Evolutionary conservation across 306 rosid species (phyloP).

Genomic region (Vachellia collinsii): DNA sequence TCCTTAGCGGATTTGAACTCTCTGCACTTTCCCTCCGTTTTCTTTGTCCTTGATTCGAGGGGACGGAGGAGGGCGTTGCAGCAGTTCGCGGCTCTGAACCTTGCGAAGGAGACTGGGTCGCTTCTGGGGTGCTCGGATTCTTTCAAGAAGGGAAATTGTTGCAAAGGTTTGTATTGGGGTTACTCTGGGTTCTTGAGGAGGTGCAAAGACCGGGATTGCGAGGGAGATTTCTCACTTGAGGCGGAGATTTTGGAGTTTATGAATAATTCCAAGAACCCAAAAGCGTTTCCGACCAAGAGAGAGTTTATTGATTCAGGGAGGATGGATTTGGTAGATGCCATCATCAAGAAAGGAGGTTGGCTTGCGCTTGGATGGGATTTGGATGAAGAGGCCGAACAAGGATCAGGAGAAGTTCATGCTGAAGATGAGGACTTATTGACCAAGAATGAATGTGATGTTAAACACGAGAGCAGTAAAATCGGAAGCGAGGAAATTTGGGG

Average conservation of each 20-base stretch:
- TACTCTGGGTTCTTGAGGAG: constrained; percentile 55
- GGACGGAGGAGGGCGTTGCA: constrained; percentile 7
- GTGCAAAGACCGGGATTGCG: constrained; percentile 55
- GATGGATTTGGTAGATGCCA: constrained; percentile 76
- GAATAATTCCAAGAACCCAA: constrained; percentile 65
- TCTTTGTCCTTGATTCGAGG: constrained; percentile 14
- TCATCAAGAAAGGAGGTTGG: constrained; percentile 79
- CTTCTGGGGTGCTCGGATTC: constrained; percentile 27
- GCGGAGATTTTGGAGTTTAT: constrained; percentile 84
- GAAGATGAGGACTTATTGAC: not conserved
- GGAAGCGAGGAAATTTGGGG: not conserved
- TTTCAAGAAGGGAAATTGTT: not conserved
- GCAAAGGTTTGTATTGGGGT: constrained; percentile 40
- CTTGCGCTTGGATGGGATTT: constrained; percentile 85
- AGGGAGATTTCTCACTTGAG: constrained; percentile 63
- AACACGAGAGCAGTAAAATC: not conserved
- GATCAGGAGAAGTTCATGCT: not conserved
- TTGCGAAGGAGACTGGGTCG: constrained; percentile 24
- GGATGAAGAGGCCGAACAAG: constrained; percentile 31
- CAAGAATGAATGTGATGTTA: not conserved
- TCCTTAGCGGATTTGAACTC: constrained; percentile 27
- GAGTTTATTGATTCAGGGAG: constrained; percentile 81
- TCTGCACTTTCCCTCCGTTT: constrained; percentile 29
- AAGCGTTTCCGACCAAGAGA: constrained; percentile 68
- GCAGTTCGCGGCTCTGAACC: constrained; percentile 15